phyloP scores from a whole-genome alignment of 441 rosid species.

The Omphalea diandra region DNA sequence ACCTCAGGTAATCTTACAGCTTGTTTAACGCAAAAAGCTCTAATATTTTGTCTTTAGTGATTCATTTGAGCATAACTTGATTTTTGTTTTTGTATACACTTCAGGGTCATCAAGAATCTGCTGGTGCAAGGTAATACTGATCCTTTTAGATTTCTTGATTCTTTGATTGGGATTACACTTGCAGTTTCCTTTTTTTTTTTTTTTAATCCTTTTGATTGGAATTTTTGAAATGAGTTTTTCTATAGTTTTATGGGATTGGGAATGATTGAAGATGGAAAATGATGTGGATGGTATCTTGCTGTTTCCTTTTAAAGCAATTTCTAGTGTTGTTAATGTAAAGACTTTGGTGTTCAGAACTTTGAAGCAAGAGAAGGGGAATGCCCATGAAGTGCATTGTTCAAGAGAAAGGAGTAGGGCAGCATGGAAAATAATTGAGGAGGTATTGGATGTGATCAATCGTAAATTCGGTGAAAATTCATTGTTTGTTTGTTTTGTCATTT shows the following conservation, averaged over 20 bases:
- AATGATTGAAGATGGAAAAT: not conserved
- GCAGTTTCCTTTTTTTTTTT: constrained; percentile 4
- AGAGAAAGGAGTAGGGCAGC: constrained; percentile 91
- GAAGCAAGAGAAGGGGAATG: constrained; percentile 30
- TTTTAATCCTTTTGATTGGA: constrained; percentile 3
- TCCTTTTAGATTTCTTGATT: not conserved
- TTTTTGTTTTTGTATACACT: constrained; percentile 8
- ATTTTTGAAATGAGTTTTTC: constrained; percentile 13
- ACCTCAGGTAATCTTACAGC: constrained; percentile 8
- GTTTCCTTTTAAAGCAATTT: not conserved
- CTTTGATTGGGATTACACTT: not conserved
- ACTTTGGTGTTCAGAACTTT: constrained; percentile 34
- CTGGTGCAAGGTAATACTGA: constrained; percentile 40
- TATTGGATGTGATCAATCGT: constrained; percentile 24
- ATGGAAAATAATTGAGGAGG: constrained; percentile 82
- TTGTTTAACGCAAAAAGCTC: not conserved
- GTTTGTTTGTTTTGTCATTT: not conserved
- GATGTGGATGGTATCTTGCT: not conserved
- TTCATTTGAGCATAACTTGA: not conserved
- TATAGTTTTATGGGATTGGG: not conserved
- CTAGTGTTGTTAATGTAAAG: not conserved
- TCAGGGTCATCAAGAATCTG: constrained; percentile 40
- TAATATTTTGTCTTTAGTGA: not conserved
- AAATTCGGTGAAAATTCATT: not conserved
- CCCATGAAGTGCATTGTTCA: constrained; percentile 86